These are phyloP conservation scores for Circinella minor DNA, from an alignment of 371 early-diverging fungal species.

Conservation along the genomic window DNA sequence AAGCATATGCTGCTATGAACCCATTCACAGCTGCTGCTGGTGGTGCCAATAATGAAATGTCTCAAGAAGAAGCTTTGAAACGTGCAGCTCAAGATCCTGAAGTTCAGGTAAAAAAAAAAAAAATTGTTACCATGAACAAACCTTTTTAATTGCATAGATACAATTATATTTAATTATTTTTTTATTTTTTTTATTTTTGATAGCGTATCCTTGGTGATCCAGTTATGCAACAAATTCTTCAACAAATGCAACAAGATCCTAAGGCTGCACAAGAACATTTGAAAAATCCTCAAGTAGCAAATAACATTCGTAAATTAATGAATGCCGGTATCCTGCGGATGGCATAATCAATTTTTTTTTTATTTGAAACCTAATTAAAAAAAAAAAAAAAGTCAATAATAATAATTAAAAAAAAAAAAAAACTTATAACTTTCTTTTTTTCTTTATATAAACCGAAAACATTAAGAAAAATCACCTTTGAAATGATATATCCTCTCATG, in stretches of 20 bases:
- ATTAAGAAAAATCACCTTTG: too few species aligned
- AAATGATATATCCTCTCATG: too few species aligned
- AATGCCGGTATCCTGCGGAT: slow-evolving; percentile 85
- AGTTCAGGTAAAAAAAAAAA: slow-evolving; percentile 59
- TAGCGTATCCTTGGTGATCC: slow-evolving; percentile 88
- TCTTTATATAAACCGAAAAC: too few species aligned
- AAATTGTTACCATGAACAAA: too few species aligned
- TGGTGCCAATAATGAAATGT: slow-evolving; percentile 44
- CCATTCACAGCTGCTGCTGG: slow-evolving; percentile 46
- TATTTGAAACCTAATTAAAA: too few species aligned
- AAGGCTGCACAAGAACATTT: slow-evolving; percentile 86
- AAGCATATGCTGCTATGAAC: slow-evolving; percentile 81
- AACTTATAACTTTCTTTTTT: too few species aligned
- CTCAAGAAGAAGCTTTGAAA: slow-evolving; percentile 82
- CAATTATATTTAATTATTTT: background rate
- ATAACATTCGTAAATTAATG: slow-evolving; percentile 92
- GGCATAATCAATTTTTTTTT: slow-evolving; percentile 43
- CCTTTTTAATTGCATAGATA: too few species aligned
- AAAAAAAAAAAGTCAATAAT: too few species aligned
- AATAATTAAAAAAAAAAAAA: too few species aligned
- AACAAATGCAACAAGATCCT: slow-evolving; percentile 97
- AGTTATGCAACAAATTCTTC: slow-evolving; percentile 94
- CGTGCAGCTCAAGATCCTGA: slow-evolving; percentile 93
- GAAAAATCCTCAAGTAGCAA: slow-evolving; percentile 94
- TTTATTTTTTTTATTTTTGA: background rate